These are phyloP conservation scores for Emydomyces testavorans DNA, from an alignment of 2,329 filamentous ascomycete species.

Conservation along the genomic window DNA sequence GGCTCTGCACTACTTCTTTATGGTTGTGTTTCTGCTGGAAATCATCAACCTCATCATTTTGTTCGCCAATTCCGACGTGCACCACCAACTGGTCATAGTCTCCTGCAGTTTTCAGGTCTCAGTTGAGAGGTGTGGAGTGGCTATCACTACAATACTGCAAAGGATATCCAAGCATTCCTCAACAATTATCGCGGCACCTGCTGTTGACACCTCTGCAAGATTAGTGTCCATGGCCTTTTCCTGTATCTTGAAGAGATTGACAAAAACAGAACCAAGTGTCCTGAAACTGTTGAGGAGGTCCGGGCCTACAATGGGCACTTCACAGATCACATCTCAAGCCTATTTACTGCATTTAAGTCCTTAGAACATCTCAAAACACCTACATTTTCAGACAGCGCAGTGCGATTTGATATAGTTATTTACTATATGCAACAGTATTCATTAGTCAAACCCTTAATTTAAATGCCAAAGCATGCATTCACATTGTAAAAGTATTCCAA, in stretches of 20 bases:
- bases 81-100: constrained; percentile 7
- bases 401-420: no score
- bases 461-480: no score
- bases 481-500: no score
- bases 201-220: neutral
- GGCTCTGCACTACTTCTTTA: neutral
- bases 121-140: constrained; percentile 3
- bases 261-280: constrained; percentile 1
- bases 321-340: constrained; percentile 1
- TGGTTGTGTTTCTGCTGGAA: constrained; percentile 4
- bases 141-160: neutral
- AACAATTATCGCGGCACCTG: constrained; percentile 5
- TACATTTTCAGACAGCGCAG: no score
- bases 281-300: constrained; percentile 7
- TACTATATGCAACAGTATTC: no score
- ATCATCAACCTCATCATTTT: constrained; percentile 5
- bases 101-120: constrained; percentile 4
- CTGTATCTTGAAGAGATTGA: neutral
- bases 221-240: neutral
- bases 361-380: constrained; percentile 5
- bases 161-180: neutral
- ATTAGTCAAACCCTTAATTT: no score
- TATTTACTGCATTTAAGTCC: constrained; percentile 8
- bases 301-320: constrained; percentile 8
- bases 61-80: neutral